Percentiles rank a stretch among this genome's conserved stretches.
Conservation (phyloP, 768 basidiomycete genomes). For the Boletellus ananas region DNA sequence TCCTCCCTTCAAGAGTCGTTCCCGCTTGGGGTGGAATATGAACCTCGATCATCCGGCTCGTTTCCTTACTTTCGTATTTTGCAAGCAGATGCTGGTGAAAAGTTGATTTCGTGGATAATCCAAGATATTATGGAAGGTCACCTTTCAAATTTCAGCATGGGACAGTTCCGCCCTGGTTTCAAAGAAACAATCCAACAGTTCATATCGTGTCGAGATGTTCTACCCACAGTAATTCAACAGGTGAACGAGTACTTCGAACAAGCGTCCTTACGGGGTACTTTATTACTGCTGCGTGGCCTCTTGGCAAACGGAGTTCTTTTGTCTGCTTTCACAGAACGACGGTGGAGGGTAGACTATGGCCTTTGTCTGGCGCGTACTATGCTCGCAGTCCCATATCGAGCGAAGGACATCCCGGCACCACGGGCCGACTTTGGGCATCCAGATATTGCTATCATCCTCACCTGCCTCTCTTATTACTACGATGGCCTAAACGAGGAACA, state of each 20-base stretch:
- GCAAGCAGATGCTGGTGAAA: conserved; percentile 6
- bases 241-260: conserved; percentile 7
- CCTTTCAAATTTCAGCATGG: conserved; percentile 11
- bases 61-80: conserved; percentile 28
- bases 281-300: conserved; percentile 34
- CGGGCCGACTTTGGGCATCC: conserved; percentile 28
- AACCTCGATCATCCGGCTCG: conserved; percentile 7
- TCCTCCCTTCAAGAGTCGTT: not conserved
- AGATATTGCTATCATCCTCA: conserved; percentile 18
- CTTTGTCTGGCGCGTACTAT: conserved; percentile 4
- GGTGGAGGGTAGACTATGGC: conserved; percentile 28
- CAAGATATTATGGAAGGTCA: conserved; percentile 13
- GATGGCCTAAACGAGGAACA: conserved; percentile 7
- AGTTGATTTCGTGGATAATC: conserved; percentile 12
- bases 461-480: conserved; percentile 20
- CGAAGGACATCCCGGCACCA: conserved; percentile 25
- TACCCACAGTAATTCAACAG: not conserved
- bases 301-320: conserved; percentile 21
- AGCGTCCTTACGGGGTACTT: conserved; percentile 12
- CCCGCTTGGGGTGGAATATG: conserved; percentile 17
- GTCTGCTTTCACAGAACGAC: conserved; percentile 12
- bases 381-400: conserved; percentile 27
- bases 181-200: conserved; percentile 19
- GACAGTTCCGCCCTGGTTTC: not conserved
- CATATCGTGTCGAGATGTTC: conserved; percentile 14